Percentiles rank a stretch among this genome's conserved stretches.
Evolutionary conservation across 179 eudicot genomes (phyloP).

Genomic region (Vitellaria paradoxa): DNA sequence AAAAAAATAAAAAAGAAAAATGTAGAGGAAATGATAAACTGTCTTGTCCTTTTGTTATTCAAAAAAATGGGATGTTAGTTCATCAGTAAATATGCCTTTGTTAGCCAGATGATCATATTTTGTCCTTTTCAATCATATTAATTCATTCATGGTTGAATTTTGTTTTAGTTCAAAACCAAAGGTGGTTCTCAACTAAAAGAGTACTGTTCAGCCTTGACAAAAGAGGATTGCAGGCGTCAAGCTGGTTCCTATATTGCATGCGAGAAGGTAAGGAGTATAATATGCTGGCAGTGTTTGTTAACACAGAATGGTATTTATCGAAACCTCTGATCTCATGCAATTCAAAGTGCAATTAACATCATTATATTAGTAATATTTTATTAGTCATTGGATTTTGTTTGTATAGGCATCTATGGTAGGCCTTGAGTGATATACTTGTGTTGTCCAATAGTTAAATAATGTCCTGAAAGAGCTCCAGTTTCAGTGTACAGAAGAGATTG

Average conservation of each 20-base stretch:
- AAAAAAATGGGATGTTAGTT: neutral
- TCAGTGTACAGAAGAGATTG: neutral
- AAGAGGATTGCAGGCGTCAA: conserved; percentile 93
- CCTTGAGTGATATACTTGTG: neutral
- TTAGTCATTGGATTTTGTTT: neutral
- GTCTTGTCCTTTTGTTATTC: neutral
- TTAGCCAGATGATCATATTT: neutral
- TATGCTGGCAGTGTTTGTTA: conserved; percentile 3
- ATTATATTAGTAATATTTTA: neutral
- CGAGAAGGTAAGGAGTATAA: conserved; percentile 53
- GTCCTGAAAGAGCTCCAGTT: neutral
- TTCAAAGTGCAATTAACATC: neutral
- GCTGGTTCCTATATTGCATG: conserved; percentile 79
- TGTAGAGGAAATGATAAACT: neutral
- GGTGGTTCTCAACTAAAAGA: conserved; percentile 92
- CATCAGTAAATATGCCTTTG: neutral
- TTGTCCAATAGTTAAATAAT: neutral
- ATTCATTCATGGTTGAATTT: conserved; percentile 9
- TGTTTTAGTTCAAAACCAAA: conserved; percentile 85
- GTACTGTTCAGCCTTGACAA: conserved; percentile 86
- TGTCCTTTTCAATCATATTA: neutral
- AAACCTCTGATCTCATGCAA: neutral
- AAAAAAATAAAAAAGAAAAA: neutral
- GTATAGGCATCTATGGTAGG: neutral
- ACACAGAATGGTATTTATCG: neutral